These are phyloP conservation scores for Calonectria pseudoreteaudii DNA, from an alignment of 2,329 filamentous ascomycete species.

Conservation along the genomic window DNA sequence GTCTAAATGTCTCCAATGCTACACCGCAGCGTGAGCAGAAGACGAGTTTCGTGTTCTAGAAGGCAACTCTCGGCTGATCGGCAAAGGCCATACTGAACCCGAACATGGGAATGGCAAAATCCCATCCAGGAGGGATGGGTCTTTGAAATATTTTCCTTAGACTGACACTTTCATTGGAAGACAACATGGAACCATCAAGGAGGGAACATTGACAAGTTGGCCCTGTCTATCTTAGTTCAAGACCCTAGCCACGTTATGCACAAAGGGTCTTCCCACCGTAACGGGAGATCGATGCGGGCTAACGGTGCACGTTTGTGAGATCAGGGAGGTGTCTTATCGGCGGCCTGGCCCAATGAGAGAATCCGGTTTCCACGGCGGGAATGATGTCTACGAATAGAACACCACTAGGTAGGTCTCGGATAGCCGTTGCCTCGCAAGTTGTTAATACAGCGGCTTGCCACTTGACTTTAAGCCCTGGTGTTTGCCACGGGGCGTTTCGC, in stretches of 20 bases:
- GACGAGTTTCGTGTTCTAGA: background rate
- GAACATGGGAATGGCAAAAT: background rate
- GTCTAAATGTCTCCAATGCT: background rate
- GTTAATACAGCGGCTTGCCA: background rate
- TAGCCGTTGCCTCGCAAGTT: background rate
- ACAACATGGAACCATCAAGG: background rate
- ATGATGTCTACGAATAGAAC: background rate
- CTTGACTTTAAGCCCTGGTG: background rate
- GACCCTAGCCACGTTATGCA: constrained; percentile 33
- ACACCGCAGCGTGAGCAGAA: background rate
- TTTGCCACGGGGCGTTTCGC: background rate
- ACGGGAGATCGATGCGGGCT: constrained; percentile 44
- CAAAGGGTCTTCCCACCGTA: constrained; percentile 37
- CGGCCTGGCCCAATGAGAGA: constrained; percentile 30
- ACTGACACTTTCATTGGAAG: background rate
- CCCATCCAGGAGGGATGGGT: background rate
- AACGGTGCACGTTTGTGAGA: constrained; percentile 42
- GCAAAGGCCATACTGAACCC: background rate
- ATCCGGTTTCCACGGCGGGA: background rate
- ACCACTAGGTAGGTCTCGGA: background rate
- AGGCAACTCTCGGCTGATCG: background rate
- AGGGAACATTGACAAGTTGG: background rate
- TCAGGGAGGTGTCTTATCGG: constrained; percentile 32
- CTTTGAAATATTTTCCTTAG: background rate
- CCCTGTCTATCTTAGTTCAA: background rate